Evolutionary conservation across 1,139 yeast species (phyloP).

Genomic region (Insectozyma bohioensis): DNA sequence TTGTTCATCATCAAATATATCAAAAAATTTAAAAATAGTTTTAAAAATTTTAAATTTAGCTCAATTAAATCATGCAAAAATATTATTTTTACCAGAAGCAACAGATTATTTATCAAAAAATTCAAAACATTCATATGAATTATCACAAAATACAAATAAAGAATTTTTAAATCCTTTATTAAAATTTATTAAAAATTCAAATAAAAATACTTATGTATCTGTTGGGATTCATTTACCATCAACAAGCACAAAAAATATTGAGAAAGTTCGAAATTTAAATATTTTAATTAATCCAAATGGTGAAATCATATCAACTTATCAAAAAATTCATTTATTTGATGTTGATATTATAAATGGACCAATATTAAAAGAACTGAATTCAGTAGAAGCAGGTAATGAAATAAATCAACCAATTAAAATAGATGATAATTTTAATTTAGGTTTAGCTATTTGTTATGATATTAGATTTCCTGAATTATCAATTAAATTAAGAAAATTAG

Average conservation of each 20-base stretch:
- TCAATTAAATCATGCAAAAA: constrained; percentile 53
- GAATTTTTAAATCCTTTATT: constrained; percentile 54
- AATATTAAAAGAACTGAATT: constrained; percentile 67
- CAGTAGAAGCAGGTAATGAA: constrained; percentile 75
- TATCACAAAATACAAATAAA: constrained; percentile 54
- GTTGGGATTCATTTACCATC: constrained; percentile 85
- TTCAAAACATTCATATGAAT: constrained; percentile 59
- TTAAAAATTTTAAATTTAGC: constrained; percentile 63
- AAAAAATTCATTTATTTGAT: constrained; percentile 86
- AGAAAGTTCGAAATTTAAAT: constrained; percentile 65
- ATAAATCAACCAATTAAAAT: constrained; percentile 52
- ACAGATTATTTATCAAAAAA: constrained; percentile 79
- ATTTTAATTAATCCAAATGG: constrained; percentile 72
- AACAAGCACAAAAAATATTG: constrained; percentile 16
- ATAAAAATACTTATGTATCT: constrained; percentile 30
- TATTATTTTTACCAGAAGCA: constrained; percentile 90
- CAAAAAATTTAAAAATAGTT: constrained; percentile 59
- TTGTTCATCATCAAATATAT: constrained; percentile 67
- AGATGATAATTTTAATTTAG: constrained; percentile 60
- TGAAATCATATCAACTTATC: constrained; percentile 63
- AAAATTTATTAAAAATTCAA: constrained; percentile 36
- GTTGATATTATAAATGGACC: constrained; percentile 79
- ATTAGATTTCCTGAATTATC: constrained; percentile 87
- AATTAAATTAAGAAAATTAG: constrained; percentile 58
- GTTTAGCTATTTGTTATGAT: constrained; percentile 83